These are phyloP conservation scores for Filosporella fistucella DNA, from an alignment of 495 filamentous ascomycete genomes.

Conservation along the genomic window DNA sequence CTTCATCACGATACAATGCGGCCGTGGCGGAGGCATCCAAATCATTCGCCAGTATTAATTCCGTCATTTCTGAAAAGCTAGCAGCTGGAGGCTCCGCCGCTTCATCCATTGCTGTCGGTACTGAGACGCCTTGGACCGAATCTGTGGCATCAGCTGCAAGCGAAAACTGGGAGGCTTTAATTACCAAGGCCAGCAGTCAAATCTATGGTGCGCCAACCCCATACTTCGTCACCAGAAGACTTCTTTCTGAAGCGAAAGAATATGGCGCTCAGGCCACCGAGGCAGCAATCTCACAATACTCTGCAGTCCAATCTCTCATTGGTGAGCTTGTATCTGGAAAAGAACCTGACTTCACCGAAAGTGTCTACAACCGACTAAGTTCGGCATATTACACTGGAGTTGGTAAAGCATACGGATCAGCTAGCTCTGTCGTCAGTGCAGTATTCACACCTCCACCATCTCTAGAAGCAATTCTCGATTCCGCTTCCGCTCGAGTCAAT, in stretches of 20 bases:
- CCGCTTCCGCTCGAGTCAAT: conserved; percentile 51
- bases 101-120: conserved; percentile 15
- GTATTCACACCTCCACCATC: conserved; percentile 51
- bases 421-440: conserved; percentile 46
- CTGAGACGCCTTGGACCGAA: conserved; percentile 22
- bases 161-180: conserved; percentile 56
- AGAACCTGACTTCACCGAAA: conserved; percentile 80
- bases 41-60: conserved; percentile 45
- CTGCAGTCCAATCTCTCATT: conserved; percentile 65
- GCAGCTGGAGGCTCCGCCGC: conserved; percentile 19
- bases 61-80: conserved; percentile 31
- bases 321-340: conserved; percentile 73
- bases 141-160: conserved; percentile 23
- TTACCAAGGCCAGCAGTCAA: conserved; percentile 63
- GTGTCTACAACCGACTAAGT: conserved; percentile 65
- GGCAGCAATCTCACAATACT: conserved; percentile 54
- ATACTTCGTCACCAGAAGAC: conserved; percentile 41
- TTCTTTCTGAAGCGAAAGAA: conserved; percentile 40
- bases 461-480: conserved; percentile 53
- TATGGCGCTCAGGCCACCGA: conserved; percentile 51
- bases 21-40: conserved; percentile 31
- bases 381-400: conserved; percentile 48
- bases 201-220: conserved; percentile 72
- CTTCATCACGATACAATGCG: conserved; percentile 18
- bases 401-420: conserved; percentile 45